Percentiles rank a stretch among this genome's conserved stretches.
Conservation (phyloP, 1,139 yeast genomes). For the Diutina scorzettiae region DNA sequence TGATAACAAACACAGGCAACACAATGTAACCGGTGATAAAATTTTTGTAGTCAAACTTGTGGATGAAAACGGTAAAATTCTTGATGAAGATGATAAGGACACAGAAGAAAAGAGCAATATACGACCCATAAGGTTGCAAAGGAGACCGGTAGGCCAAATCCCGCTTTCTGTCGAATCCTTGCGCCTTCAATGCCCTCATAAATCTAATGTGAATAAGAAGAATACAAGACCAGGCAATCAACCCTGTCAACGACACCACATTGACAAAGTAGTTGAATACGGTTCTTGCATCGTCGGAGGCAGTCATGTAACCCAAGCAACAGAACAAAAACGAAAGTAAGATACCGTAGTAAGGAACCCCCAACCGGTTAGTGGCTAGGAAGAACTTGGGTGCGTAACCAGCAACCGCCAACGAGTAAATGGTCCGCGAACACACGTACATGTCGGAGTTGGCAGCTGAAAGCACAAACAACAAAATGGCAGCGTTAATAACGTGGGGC, state of each 20-base stretch:
- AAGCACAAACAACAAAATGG: conserved; percentile 32
- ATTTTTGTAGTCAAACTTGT: conserved; percentile 41
- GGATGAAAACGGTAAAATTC: conserved; percentile 61
- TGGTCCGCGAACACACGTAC: conserved; percentile 36
- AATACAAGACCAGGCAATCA: conserved; percentile 20
- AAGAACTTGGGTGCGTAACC: conserved; percentile 33
- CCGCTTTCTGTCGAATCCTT: conserved; percentile 18
- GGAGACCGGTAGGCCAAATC: conserved; percentile 52
- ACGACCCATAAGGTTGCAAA: conserved; percentile 55
- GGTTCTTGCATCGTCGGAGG: conserved; percentile 16
- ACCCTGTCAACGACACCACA: conserved; percentile 19
- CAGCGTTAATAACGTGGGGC: conserved; percentile 34
- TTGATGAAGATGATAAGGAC: conserved; percentile 49
- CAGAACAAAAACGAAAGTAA: conserved; percentile 45
- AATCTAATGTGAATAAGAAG: conserved; percentile 12
- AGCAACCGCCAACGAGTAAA: conserved; percentile 32
- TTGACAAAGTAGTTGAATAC: conserved; percentile 18
- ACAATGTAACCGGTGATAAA: conserved; percentile 75
- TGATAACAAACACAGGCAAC: conserved; percentile 49
- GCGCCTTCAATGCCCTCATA: conserved; percentile 8
- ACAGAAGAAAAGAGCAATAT: conserved; percentile 43
- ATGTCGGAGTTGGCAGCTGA: conserved; percentile 39
- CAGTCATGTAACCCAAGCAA: conserved; percentile 19
- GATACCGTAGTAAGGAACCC: conserved; percentile 45
- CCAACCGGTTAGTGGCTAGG: conserved; percentile 48